Evolutionary conservation across 2,329 filamentous ascomycete species (phyloP), one percentile per base, ranked within the genome.

Genomic region (Penicillium hesseltinei): DNA sequence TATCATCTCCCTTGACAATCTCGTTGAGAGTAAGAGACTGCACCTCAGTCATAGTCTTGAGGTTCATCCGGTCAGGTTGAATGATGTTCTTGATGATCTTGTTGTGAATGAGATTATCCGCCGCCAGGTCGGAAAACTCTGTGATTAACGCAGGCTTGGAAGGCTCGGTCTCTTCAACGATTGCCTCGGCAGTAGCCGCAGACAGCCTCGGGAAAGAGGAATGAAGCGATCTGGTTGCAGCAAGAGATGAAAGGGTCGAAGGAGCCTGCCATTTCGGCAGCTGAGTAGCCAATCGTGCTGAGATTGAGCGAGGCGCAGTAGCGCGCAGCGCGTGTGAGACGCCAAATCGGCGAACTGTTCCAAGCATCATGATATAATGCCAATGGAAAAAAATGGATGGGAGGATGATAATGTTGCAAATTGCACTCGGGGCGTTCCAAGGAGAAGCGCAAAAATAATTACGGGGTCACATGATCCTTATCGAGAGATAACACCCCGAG

Each of bases 41-140:
- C 15, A 99, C 93, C 23, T 94, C 89, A 23, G 93, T 97, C 94
- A 99, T 97, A 40, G 80, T 85, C 49, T 88, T 83, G 66, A 97
- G 88, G 29, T 82, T 79, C 87, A 97, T 90, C 51, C 85, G 83
- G 5, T 83, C 36, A 46, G 63, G 45, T 23, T 62, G 66, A 1
- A 84, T 89, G 66, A 99, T 86, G 27, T 88, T 82, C 4, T 80
- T 70, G 61, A 96, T 80, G 51, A 97, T 76, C 58, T 81, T 84
- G 25, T 75, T 70, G 69, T 92, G 81, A 42, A 96, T 83, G 46
- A 80, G 58, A 2, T 70, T 70, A 29, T 71, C 62, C 1, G 69
- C 62, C 31, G 64, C 68, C 48, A 81, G 63, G 43, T 79, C 73
- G 17, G 66, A 58, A 57, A 80, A 80, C 27, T 69, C 66, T 13